These are phyloP conservation scores for Gynostemma pentaphyllum DNA, from an alignment of 306 rosid genomes.

Conservation along the genomic window DNA sequence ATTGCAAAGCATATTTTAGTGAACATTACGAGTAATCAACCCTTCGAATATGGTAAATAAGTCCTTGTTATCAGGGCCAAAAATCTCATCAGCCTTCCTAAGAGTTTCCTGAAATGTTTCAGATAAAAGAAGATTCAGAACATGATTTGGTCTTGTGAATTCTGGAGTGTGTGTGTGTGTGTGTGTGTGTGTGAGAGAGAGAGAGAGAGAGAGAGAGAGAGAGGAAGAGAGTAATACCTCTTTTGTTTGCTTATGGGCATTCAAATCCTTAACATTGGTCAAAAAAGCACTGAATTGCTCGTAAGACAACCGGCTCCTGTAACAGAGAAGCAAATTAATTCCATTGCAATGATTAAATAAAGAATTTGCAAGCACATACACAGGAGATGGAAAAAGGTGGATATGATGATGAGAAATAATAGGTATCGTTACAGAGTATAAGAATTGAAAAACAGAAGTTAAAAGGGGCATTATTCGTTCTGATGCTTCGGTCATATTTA, in stretches of 20 bases:
- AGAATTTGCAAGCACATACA: background rate
- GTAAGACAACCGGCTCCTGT: constrained; percentile 85
- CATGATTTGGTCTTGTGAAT: no score
- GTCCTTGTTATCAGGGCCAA: constrained; percentile 87
- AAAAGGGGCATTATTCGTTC: background rate
- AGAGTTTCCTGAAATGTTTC: constrained; percentile 62
- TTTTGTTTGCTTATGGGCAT: constrained; percentile 79
- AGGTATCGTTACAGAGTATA: background rate
- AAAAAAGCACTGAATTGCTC: constrained; percentile 95
- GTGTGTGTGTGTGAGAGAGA: background rate
- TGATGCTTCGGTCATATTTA: no score
- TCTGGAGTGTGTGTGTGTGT: background rate
- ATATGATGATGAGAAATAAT: background rate
- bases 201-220: background rate
- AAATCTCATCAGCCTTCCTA: constrained; percentile 80
- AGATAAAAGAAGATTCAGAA: background rate
- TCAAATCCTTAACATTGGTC: constrained; percentile 85
- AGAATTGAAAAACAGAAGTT: background rate
- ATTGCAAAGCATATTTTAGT: constrained; percentile 21
- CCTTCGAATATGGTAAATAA: constrained; percentile 75
- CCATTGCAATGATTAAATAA: background rate
- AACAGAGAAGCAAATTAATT: background rate
- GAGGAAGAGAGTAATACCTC: constrained; percentile 32
- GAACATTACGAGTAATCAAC: constrained; percentile 64
- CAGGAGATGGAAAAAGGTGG: background rate